Percentiles rank a stretch among this genome's conserved stretches.
Evolutionary conservation across 139 green algal genomes (phyloP).

Genomic region (Bryopsis sp.): DNA sequence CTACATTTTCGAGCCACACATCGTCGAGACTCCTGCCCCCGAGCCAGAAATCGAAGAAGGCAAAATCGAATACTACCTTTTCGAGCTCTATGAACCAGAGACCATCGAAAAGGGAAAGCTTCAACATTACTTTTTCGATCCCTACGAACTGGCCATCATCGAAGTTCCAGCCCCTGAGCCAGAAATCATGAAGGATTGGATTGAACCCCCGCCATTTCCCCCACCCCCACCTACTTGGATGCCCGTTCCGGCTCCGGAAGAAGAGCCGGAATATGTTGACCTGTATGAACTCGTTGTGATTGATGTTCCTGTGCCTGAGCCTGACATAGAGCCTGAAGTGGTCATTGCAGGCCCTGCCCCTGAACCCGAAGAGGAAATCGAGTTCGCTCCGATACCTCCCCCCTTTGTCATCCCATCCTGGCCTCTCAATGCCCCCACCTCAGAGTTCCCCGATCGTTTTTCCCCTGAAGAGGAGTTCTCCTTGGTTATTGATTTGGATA

Average conservation of each 20-base stretch:
- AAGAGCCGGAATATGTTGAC: neutral
- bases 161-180: neutral
- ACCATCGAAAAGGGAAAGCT: neutral
- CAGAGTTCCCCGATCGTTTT: neutral
- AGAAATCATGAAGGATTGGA: neutral
- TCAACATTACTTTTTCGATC: neutral
- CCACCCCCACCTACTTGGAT: neutral
- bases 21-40: too few species aligned
- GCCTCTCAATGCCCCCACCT: neutral
- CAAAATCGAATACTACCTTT: neutral
- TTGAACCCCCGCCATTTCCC: neutral
- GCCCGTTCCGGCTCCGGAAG: too few species aligned
- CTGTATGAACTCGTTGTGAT: neutral
- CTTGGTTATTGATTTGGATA: neutral
- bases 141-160: too few species aligned
- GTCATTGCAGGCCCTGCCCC: neutral
- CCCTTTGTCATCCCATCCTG: neutral
- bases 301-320: neutral
- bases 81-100: neutral
- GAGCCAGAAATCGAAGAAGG: neutral
- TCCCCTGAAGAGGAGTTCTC: neutral
- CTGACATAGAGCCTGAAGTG: neutral
- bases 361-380: neutral
- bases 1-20: neutral
- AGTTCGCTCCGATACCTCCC: neutral